Percentiles rank a stretch among this genome's conserved stretches.
Evolutionary conservation across 345 rosid genomes (phyloP).

Genomic region (Odontarrhena argentea): DNA sequence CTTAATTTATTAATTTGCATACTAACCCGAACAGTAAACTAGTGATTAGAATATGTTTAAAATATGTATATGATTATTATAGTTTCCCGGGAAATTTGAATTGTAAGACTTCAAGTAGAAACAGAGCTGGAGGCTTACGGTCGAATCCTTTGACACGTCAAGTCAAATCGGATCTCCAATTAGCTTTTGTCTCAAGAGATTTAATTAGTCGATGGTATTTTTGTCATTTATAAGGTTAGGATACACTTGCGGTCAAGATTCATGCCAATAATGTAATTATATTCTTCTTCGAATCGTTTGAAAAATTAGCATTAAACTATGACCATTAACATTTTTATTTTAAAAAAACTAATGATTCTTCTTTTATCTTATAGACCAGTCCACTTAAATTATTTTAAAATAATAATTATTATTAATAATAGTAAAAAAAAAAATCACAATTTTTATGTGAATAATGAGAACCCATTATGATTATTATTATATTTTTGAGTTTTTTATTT

Average conservation of each 20-base stretch:
- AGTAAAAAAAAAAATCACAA: background rate
- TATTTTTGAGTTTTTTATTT: background rate
- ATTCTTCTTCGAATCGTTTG: conserved; percentile 30
- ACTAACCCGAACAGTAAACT: no score
- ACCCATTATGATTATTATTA: background rate
- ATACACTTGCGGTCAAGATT: conserved; percentile 37
- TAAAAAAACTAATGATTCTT: background rate
- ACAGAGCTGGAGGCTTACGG: conserved; percentile 26
- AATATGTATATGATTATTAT: background rate
- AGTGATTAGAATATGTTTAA: no score
- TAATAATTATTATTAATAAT: background rate
- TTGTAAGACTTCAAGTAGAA: conserved; percentile 14
- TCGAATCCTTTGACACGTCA: conserved; percentile 33
- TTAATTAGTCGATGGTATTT: conserved; percentile 3
- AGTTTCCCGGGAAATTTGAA: conserved; percentile 7
- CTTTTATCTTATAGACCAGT: conserved; percentile 12
- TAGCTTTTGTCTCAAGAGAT: conserved; percentile 26
- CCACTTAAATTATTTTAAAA: no score
- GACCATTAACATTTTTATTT: background rate
- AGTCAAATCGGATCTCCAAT: conserved; percentile 39
- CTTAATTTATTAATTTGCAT: no score
- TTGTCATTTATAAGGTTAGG: conserved; percentile 23
- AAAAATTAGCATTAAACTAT: conserved; percentile 14
- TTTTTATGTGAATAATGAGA: background rate
- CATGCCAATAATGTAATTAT: conserved; percentile 19